phyloP scores from a whole-genome alignment of 2,329 filamentous ascomycete genomes.

The Ceratocystis variospora region DNA sequence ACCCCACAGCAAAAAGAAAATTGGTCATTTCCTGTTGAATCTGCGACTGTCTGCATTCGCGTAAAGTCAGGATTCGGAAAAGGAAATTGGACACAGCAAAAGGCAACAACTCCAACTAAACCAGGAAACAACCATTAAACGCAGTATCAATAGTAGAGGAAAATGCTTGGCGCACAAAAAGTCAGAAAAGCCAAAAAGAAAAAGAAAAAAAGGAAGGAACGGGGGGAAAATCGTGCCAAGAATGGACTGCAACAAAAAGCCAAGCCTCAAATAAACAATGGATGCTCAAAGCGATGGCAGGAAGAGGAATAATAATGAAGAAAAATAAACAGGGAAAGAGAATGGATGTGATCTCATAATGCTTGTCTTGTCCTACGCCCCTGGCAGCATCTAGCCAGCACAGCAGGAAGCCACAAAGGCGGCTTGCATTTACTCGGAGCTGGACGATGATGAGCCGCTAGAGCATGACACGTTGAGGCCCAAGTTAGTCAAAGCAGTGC shows the following conservation, averaged over 20 bases:
- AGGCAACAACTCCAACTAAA: slow-evolving; percentile 1
- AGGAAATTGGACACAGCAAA: background rate
- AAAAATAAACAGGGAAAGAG: background rate
- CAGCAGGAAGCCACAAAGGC: background rate
- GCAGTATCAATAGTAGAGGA: background rate
- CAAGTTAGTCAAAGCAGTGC: slow-evolving; percentile 30
- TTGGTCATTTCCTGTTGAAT: background rate
- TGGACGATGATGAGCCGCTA: slow-evolving; percentile 8
- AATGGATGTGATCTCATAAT: background rate
- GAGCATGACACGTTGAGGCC: slow-evolving; percentile 22
- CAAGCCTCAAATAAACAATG: no score
- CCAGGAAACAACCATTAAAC: background rate
- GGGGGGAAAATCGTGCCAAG: background rate
- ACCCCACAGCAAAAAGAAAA: background rate
- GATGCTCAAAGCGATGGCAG: background rate
- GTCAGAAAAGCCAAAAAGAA: background rate
- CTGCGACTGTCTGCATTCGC: background rate
- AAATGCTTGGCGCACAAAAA: background rate
- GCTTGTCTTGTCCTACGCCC: background rate
- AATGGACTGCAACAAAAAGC: no score
- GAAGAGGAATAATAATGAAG: background rate
- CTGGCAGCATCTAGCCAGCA: slow-evolving; percentile 3
- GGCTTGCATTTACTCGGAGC: background rate
- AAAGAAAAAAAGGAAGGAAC: background rate
- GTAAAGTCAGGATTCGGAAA: background rate